phyloP scores from a whole-genome alignment of 2,329 filamentous ascomycete species.

The Xylariaceae sp. region DNA sequence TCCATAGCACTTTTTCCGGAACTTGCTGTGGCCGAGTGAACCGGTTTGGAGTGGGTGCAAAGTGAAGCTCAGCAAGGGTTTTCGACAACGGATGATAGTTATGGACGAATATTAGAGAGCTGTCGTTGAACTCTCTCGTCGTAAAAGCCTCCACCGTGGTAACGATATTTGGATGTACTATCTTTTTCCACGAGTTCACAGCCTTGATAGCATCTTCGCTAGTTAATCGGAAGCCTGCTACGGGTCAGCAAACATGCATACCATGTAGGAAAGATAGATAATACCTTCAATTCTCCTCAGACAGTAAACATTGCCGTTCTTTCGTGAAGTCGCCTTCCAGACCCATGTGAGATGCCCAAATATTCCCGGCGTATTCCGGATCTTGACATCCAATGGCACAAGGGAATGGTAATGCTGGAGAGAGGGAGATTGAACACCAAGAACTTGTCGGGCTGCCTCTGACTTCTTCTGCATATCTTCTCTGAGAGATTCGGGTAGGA shows the following conservation, averaged over 20 bases:
- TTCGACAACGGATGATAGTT: conserved; percentile 90
- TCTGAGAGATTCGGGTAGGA: conserved; percentile 78
- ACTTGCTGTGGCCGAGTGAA: conserved; percentile 45
- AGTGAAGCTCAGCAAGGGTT: conserved; percentile 80
- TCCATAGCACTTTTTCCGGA: conserved; percentile 76
- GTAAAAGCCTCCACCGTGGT: conserved; percentile 90
- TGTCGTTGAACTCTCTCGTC: conserved; percentile 86
- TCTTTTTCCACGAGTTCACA: conserved; percentile 82
- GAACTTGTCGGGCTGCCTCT: conserved; percentile 76
- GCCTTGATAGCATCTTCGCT: conserved; percentile 84
- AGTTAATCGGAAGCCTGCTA: conserved; percentile 70
- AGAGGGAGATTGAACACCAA: conserved; percentile 71
- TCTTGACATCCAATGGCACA: conserved; percentile 77
- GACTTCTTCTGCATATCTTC: conserved; percentile 87
- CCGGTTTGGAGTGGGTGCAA: conserved; percentile 47
- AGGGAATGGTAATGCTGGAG: conserved; percentile 90
- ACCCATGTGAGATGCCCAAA: conserved; percentile 92
- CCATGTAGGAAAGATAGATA: conserved; percentile 7
- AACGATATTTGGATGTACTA: conserved; percentile 77
- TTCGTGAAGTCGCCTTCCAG: conserved; percentile 87
- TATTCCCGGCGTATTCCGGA: conserved; percentile 69
- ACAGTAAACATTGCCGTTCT: conserved; percentile 84
- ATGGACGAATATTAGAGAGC: conserved; percentile 87
- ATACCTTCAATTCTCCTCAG: conserved; percentile 76
- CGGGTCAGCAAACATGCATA: conserved; percentile 10